Evolutionary conservation across 495 filamentous ascomycete genomes (phyloP).

Genomic region (Lichina pygmaea): DNA sequence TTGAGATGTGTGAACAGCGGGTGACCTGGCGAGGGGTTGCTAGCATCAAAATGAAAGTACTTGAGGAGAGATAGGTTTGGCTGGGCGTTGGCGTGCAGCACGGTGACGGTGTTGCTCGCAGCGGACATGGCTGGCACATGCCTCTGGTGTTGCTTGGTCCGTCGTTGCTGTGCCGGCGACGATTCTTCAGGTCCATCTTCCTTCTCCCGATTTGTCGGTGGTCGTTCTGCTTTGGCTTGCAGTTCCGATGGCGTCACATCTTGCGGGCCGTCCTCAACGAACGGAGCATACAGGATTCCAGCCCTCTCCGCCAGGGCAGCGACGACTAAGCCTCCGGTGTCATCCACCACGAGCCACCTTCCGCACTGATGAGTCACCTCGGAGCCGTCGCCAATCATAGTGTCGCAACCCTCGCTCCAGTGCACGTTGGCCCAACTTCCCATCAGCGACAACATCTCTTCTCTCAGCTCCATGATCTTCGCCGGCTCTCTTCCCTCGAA

Average conservation of each 20-base stretch:
- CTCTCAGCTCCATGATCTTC: slow-evolving; percentile 68
- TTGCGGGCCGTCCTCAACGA: slow-evolving; percentile 11
- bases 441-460: slow-evolving; percentile 58
- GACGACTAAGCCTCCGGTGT: slow-evolving; percentile 63
- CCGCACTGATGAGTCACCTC: slow-evolving; percentile 19
- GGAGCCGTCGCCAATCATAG: slow-evolving; percentile 19
- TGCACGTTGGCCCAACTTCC: slow-evolving; percentile 38
- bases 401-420: slow-evolving; percentile 23
- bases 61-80: slow-evolving; percentile 66
- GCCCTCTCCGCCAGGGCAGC: slow-evolving; percentile 80
- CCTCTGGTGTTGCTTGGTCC: background rate
- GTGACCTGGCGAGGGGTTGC: slow-evolving; percentile 36
- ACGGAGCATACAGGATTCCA: slow-evolving; percentile 43
- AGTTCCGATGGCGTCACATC: background rate
- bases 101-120: slow-evolving; percentile 54
- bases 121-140: slow-evolving; percentile 20
- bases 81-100: slow-evolving; percentile 70
- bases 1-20: slow-evolving; percentile 63
- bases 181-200: background rate
- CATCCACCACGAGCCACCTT: slow-evolving; percentile 72
- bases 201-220: too few relatives aligned
- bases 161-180: background rate
- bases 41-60: slow-evolving; percentile 60
- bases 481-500: slow-evolving; percentile 47
- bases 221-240: background rate